Percentiles rank a stretch among this genome's conserved stretches.
These are phyloP conservation scores for Suillus occidentalis DNA, from an alignment of 768 basidiomycete species.

Conservation along the genomic window DNA sequence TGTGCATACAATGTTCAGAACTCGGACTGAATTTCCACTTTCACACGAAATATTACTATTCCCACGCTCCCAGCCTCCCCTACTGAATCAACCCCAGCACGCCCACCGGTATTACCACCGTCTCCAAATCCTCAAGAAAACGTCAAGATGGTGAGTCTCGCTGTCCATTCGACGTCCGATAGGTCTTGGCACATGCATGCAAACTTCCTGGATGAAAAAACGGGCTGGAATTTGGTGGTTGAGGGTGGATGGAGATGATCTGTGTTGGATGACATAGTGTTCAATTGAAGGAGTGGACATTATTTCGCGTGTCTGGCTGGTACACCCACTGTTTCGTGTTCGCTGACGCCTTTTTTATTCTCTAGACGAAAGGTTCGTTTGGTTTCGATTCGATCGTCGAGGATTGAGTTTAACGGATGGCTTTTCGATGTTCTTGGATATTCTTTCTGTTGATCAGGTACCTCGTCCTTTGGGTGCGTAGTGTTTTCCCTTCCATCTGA, in stretches of 20 bases:
- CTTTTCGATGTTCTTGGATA: slow-evolving; percentile 2
- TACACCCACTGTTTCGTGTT: neutral
- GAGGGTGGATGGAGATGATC: slow-evolving; percentile 33
- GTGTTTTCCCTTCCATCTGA: neutral
- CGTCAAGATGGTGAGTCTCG: slow-evolving; percentile 48
- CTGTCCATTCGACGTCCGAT: slow-evolving; percentile 16
- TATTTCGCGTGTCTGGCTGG: neutral
- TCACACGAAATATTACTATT: slow-evolving; percentile 10
- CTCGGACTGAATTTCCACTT: neutral
- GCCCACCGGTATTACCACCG: slow-evolving; percentile 15
- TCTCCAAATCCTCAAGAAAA: slow-evolving; percentile 34
- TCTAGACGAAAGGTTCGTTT: slow-evolving; percentile 82
- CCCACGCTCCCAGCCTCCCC: slow-evolving; percentile 24
- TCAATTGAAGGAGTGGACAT: neutral
- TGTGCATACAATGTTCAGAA: too few relatives aligned
- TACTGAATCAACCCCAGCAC: slow-evolving; percentile 4
- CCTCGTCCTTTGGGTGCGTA: slow-evolving; percentile 92
- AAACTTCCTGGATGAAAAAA: slow-evolving; percentile 14
- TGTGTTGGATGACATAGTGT: slow-evolving; percentile 36
- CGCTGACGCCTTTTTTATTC: slow-evolving; percentile 22
- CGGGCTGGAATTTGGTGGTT: slow-evolving; percentile 21
- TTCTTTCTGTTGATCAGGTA: slow-evolving; percentile 56
- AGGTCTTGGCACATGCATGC: slow-evolving; percentile 7
- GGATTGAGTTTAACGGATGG: slow-evolving; percentile 15
- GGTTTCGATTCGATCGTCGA: slow-evolving; percentile 7